Evolutionary conservation across 1,139 yeast genomes (phyloP).

Genomic region (Maudiozyma humilis): DNA sequence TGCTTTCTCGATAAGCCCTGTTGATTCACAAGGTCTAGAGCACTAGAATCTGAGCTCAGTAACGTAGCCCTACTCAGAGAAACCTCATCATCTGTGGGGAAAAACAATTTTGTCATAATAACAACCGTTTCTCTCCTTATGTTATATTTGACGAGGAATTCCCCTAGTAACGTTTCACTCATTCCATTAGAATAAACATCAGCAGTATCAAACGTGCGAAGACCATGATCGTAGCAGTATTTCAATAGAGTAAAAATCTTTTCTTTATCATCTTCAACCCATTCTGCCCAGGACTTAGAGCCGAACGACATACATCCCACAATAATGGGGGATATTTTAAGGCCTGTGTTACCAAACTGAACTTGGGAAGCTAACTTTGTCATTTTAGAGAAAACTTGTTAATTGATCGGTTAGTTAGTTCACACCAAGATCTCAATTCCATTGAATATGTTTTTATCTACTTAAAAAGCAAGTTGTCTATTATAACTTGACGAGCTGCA

Average conservation of each 20-base stretch:
- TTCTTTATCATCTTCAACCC: conserved; percentile 36
- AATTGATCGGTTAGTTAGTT: no score
- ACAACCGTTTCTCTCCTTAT: conserved; percentile 32
- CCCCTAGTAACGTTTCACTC: conserved; percentile 34
- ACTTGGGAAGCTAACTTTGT: conserved; percentile 6
- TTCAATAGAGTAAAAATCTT: conserved; percentile 32
- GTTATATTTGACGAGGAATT: conserved; percentile 32
- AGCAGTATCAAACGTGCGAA: conserved; percentile 39
- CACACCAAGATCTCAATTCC: no score
- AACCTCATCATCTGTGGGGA: background rate
- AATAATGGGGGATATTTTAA: conserved; percentile 38
- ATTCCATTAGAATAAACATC: conserved; percentile 26
- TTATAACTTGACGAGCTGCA: no score
- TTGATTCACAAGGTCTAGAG: conserved; percentile 24
- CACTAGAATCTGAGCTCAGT: background rate
- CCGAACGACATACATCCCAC: conserved; percentile 56
- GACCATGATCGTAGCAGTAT: conserved; percentile 37
- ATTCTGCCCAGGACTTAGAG: conserved; percentile 35
- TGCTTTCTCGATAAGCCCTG: conserved; percentile 42
- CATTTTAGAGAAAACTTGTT: background rate
- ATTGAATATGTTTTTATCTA: no score
- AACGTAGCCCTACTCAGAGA: no score
- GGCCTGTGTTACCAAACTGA: conserved; percentile 32
- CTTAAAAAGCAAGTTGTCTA: no score
- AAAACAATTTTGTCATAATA: conserved; percentile 7